Evolutionary conservation across 140 eudicot species (phyloP).

Genomic region (Bidens hawaiensis): DNA sequence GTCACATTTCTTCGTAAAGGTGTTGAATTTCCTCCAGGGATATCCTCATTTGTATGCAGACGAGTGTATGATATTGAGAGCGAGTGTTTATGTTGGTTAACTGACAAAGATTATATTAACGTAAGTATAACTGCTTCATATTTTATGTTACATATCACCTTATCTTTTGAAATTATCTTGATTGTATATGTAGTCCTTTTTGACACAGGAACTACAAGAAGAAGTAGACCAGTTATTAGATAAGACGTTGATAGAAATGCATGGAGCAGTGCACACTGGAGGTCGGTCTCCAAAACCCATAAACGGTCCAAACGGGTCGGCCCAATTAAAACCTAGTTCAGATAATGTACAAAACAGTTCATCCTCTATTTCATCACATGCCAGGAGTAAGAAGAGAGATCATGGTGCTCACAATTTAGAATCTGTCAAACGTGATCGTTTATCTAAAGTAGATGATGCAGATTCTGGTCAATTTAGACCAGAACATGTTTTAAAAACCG

Average conservation of each 20-base stretch:
- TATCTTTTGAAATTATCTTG: slow-evolving; percentile 23
- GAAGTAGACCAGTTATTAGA: slow-evolving; percentile 79
- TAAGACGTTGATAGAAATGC: slow-evolving; percentile 65
- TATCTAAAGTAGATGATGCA: slow-evolving; percentile 54
- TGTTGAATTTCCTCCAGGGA: slow-evolving; percentile 79
- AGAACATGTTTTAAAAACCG: slow-evolving; percentile 50
- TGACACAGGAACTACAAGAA: slow-evolving; percentile 69
- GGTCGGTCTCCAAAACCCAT: slow-evolving; percentile 81
- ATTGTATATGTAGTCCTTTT: slow-evolving; percentile 26
- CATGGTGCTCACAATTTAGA: slow-evolving; percentile 60
- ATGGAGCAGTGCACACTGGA: slow-evolving; percentile 70
- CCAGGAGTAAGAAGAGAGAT: slow-evolving; percentile 82
- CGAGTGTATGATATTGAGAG: slow-evolving; percentile 71
- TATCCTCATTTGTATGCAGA: slow-evolving; percentile 81
- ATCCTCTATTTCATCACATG: slow-evolving; percentile 48
- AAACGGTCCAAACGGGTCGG: slow-evolving; percentile 43
- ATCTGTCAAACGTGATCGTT: slow-evolving; percentile 72
- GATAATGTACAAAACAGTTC: slow-evolving; percentile 66
- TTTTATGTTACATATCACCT: background rate
- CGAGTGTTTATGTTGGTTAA: slow-evolving; percentile 80
- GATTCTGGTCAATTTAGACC: slow-evolving; percentile 48
- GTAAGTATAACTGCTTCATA: slow-evolving; percentile 39
- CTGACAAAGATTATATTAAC: slow-evolving; percentile 64
- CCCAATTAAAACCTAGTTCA: slow-evolving; percentile 57
- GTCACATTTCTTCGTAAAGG: slow-evolving; percentile 95